Percentiles rank a stretch among this genome's conserved stretches.
Conservation (phyloP, 1,139 yeast species). For the Pichia sp. region DNA sequence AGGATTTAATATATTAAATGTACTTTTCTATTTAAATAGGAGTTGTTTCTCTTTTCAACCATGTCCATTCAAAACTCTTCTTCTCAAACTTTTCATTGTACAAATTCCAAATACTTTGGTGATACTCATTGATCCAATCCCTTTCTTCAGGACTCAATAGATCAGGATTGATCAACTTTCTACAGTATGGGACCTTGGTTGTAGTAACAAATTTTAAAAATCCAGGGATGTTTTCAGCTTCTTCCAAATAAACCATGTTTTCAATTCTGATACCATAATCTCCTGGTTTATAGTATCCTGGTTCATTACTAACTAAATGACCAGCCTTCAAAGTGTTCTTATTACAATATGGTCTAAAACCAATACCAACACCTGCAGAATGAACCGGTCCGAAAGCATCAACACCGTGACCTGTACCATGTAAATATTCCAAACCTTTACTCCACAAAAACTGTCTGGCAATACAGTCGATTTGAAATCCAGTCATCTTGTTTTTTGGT, state of each 20-base stretch:
- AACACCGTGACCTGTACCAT: conserved; percentile 98
- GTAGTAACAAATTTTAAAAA: conserved; percentile 78
- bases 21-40: conserved; percentile 7
- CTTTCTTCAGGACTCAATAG: conserved; percentile 56
- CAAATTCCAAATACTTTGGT: conserved; percentile 49
- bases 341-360: conserved; percentile 42
- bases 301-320: conserved; percentile 84
- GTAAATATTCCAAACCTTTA: conserved; percentile 83
- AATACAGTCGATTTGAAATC: conserved; percentile 71
- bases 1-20: too few relatives aligned
- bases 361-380: conserved; percentile 94
- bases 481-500: conserved; percentile 76
- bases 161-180: conserved; percentile 50
- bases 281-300: conserved; percentile 91
- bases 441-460: conserved; percentile 91
- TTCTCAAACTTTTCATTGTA: conserved; percentile 41
- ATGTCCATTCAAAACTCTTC: conserved; percentile 47
- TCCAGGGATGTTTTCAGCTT: conserved; percentile 27
- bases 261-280: conserved; percentile 92
- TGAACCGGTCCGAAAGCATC: conserved; percentile 91
- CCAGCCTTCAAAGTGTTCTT: conserved; percentile 52
- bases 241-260: conserved; percentile 59
- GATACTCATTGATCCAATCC: conserved; percentile 63
- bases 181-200: conserved; percentile 85
- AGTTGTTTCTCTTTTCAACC: conserved; percentile 74